Base-by-base conservation (phyloP, 768 basidiomycete genomes). In the Amanita jacksonii region DNA sequence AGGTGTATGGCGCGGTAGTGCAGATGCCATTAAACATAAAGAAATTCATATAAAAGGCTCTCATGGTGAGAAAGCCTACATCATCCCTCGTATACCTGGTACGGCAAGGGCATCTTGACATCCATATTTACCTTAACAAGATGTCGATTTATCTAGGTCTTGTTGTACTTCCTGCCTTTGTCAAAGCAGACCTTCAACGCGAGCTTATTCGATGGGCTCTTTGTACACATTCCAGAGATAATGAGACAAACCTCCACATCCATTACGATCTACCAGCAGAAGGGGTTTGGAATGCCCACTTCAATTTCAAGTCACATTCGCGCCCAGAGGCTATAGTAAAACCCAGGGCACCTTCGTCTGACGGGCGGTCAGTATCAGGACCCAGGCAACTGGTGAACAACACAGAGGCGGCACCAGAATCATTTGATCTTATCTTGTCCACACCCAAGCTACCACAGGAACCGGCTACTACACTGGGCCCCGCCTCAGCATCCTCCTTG, bases 241-340 rank as follows among this genome's bases (percentile, higher is more conserved):
- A 96, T 57, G 81, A 85, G 44, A 93, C 89, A 0, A 94, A 91
- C 52, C 79, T 97, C 16, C 85, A 93, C 45, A 74, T 79, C 0
- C 94, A 97, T 59, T 96, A 94, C 54, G 36, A 66, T 33, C 67
- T 96, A 5, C 93, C 94, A 0, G 39, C 60, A 13, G 65, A 76
- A 8, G 87, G 92, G 9, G 60, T 97, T 18, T 99, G 94, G 91
- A 74, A 77, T 32, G 62, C 74, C 2, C 72, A 68, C 58, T 51
- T 79, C 15, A 48, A 55, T 15, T 62, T 66, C 8, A 57, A 52
- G 25, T 46, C 50, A n/a, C 61, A 65, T 46, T 54, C 61, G 0
- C 46, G 40, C 22, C 47, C 59, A 18, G 63, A 69, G 16, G 49
- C 58, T 2, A 38, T 61, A 4, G 56, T 82, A 16, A 62, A 70